Conservation (phyloP, 371 early-diverging fungal genomes). For the Umbelopsis sp. region DNA sequence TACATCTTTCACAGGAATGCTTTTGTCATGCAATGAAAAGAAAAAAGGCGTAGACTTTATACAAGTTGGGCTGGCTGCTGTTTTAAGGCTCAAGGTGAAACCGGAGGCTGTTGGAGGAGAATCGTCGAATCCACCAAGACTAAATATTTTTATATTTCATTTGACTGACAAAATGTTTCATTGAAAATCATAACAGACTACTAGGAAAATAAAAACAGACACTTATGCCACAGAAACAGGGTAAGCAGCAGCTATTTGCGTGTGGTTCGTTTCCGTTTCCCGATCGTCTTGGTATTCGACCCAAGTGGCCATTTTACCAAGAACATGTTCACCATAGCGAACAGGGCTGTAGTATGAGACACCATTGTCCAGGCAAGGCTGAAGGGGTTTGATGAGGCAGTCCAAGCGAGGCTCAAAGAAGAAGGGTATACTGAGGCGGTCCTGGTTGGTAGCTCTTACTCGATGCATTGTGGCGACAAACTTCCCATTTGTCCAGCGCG, state of each 20-base stretch:
- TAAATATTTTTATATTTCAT: too few relatives aligned
- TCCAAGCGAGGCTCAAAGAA: constrained; percentile 47
- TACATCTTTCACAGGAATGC: too few relatives aligned
- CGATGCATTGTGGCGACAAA: constrained; percentile 8
- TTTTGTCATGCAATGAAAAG: too few relatives aligned
- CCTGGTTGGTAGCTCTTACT: not conserved
- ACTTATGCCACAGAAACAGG: not conserved
- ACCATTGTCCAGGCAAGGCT: constrained; percentile 24
- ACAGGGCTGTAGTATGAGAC: constrained; percentile 25
- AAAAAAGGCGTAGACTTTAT: too few relatives aligned
- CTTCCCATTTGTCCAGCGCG: constrained; percentile 6
- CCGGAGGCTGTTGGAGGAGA: too few relatives aligned
- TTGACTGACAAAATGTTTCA: too few relatives aligned
- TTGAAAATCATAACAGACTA: too few relatives aligned
- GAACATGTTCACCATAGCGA: constrained; percentile 42
- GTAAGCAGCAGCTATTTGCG: not conserved
- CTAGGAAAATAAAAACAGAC: too few relatives aligned
- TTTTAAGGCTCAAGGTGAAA: too few relatives aligned
- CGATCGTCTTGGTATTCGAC: constrained; percentile 12
- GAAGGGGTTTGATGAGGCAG: constrained; percentile 34
- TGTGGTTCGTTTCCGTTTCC: not conserved
- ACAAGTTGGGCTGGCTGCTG: too few relatives aligned
- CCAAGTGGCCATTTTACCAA: constrained; percentile 34
- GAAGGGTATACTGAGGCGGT: constrained; percentile 33
- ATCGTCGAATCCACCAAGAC: too few relatives aligned